Evolutionary conservation across 2,329 filamentous ascomycete species (phyloP), one percentile per base, ranked within the genome.

Genomic region (Sporothrix curviconia): DNA sequence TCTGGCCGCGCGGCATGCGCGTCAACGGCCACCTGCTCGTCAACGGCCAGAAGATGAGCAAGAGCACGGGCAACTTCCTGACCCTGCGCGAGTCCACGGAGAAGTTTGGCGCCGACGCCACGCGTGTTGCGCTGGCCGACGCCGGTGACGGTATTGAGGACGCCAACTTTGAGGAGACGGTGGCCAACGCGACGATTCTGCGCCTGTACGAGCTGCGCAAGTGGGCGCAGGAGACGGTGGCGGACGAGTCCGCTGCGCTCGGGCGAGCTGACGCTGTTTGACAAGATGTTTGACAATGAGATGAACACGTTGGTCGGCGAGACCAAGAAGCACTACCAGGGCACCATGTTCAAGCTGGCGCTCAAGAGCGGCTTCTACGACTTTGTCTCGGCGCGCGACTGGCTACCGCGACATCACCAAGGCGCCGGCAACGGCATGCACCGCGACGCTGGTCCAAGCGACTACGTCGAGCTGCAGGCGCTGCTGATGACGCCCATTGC

Each of bases 41-140:
- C 63, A 99, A 99, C 70, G 92, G 92, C 51, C 90, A 96, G 70
- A 99, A 99, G 82, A 99, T 99, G 94, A 88, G 85, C 71, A 99
- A 99, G 78, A 92, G 87, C 55, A 96, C 92, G 0, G 94, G 94
- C 61, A 99, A 97, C 76, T 99, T 99, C 78, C 80, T 99, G 71
- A 97, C 94, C 11, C 78, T 97, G 54, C 82, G 85, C 55, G 89
- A 96, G 61, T 82, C 92, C 30, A 87, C 92, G 14, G 81, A 85
- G 65, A 99, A 99, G 72, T 99, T 94, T 66, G 94, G 94, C 67
- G 92, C 94, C 8, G 94, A 97, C 70, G 94, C 94, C 3, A 67
- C 68, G n/a, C 84, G 92, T 69, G 88, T 97, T 66, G 91, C 92
- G 3, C 84, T 99, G 62, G 92, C 92, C 17, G 94, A 99, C 71